Percentiles rank a stretch among this genome's conserved stretches.
phyloP scores from a whole-genome alignment of 225 moss, liverwort and hornwort genomes.

The Thuidium tamariscinum region DNA sequence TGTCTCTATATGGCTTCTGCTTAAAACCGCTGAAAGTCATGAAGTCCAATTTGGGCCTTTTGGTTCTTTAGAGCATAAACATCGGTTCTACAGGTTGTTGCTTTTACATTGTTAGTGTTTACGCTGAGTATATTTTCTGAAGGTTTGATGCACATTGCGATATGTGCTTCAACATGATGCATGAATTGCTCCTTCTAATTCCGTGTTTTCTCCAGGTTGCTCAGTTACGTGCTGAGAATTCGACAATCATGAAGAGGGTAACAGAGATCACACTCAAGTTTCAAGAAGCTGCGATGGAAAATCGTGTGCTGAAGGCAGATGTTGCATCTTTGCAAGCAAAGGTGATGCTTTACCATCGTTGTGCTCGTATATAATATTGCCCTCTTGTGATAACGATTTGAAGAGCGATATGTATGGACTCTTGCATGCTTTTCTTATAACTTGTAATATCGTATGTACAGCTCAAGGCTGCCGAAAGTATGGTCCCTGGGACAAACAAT shows the following conservation, averaged over 20 bases:
- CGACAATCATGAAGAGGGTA: constrained; percentile 57
- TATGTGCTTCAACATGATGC: neutral
- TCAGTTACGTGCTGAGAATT: constrained; percentile 69
- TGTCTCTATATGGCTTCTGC: neutral
- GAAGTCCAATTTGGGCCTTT: neutral
- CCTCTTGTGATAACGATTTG: neutral
- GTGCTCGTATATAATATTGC: neutral
- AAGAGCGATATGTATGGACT: neutral
- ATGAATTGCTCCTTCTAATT: neutral
- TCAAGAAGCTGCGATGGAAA: constrained; percentile 82
- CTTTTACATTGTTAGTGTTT: neutral
- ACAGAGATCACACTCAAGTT: constrained; percentile 62
- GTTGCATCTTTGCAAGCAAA: constrained; percentile 85
- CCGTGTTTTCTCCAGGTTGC: constrained; percentile 40
- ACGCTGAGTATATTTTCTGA: neutral
- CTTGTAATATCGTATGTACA: neutral
- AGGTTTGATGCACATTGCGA: neutral
- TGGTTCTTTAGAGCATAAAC: neutral
- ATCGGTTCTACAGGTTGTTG: neutral
- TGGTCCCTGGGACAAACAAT: constrained; percentile 32
- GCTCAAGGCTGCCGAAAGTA: constrained; percentile 76
- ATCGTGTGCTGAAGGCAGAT: constrained; percentile 81
- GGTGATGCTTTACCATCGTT: constrained; percentile 18
- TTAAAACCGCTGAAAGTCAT: neutral
- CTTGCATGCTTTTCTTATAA: neutral